Base-by-base conservation (phyloP, 2,329 filamentous ascomycete species). In the Colletotrichum theobromicola region DNA sequence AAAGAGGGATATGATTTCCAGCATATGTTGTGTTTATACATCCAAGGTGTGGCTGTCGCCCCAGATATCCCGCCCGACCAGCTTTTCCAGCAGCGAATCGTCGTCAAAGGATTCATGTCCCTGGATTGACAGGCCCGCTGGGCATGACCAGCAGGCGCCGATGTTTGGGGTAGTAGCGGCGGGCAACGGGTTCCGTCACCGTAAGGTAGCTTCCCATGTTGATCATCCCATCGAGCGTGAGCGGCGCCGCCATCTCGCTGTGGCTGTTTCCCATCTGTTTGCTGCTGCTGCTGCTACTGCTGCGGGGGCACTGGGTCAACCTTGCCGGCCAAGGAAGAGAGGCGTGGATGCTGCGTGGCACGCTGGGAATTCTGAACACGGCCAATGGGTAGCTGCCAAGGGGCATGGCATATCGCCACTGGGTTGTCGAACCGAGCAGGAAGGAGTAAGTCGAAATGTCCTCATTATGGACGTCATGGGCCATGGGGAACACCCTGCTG, bases 401-500 rank as follows among this genome's bases (percentile, higher is more conserved):
- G 28, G 34, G 62, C 21, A 30, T 26, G 24, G 15, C 37, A 30
- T 57, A 63, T 75, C 21, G 72, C 72, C 62, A 72, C 68, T 37
- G 26, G 13, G 55, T 32, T 21, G 42, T 50, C 35, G 28, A 62
- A 13, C 30, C 24, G 67, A 24, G 50, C 50, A 18, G 28, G 8
- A 34, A 13, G 35, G 55, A 7, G 34, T 13, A 24, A 28, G 21
- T 57, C 53, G 57, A 74, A n/a, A 18, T 35, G 34, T 34, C 35
- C 61, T 71, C 53, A 28, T 30, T 30, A 21, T 32, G 53, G 15
- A 75, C 72, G 63, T 75, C 72, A 75, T 75, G 62, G 26, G 68
- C 69, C 42, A 50, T 57, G 63, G 34, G 42, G 57, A 21, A 72
- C 15, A 46, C 55, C 68, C 34, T 63, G 68, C 24, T 62, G 46